phyloP scores from a whole-genome alignment of 768 basidiomycete genomes.

The Phlebiopsis gigantea region DNA sequence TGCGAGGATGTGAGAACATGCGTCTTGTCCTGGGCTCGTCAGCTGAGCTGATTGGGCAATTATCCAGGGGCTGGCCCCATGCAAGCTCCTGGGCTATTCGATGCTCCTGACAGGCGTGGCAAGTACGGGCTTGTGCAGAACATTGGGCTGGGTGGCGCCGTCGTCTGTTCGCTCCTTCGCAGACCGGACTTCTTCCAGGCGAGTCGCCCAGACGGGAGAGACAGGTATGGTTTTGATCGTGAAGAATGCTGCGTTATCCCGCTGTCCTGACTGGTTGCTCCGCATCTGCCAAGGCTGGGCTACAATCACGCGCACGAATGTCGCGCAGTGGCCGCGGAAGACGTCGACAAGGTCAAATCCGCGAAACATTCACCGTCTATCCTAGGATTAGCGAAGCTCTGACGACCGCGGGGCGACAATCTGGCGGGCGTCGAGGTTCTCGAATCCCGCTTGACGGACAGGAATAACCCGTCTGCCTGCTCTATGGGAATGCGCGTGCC shows the following conservation, averaged over 20 bases:
- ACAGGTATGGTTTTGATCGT: conserved; percentile 38
- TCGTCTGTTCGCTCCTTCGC: conserved; percentile 68
- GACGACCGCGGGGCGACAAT: background rate
- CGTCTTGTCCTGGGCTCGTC: background rate
- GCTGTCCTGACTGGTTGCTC: background rate
- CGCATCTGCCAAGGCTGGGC: conserved; percentile 49
- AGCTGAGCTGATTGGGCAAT: background rate
- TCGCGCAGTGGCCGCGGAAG: conserved; percentile 51
- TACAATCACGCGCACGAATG: conserved; percentile 77
- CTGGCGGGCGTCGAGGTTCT: background rate
- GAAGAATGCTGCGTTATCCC: background rate
- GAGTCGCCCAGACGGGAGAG: conserved; percentile 60
- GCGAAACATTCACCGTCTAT: conserved; percentile 47
- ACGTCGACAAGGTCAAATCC: conserved; percentile 76
- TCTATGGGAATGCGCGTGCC: background rate
- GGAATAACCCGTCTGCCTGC: background rate
- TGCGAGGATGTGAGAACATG: conserved; percentile 51
- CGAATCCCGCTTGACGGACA: background rate
- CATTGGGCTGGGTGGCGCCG: conserved; percentile 77
- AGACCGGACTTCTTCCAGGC: conserved; percentile 71
- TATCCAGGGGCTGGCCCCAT: conserved; percentile 73
- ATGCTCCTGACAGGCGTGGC: conserved; percentile 55
- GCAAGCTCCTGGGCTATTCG: conserved; percentile 72
- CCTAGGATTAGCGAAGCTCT: conserved; percentile 36
- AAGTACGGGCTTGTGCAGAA: conserved; percentile 84